Evolutionary conservation across 129 eudicot species (phyloP), one percentile per base, ranked within the genome.

Genomic region (Glebionis coronaria): DNA sequence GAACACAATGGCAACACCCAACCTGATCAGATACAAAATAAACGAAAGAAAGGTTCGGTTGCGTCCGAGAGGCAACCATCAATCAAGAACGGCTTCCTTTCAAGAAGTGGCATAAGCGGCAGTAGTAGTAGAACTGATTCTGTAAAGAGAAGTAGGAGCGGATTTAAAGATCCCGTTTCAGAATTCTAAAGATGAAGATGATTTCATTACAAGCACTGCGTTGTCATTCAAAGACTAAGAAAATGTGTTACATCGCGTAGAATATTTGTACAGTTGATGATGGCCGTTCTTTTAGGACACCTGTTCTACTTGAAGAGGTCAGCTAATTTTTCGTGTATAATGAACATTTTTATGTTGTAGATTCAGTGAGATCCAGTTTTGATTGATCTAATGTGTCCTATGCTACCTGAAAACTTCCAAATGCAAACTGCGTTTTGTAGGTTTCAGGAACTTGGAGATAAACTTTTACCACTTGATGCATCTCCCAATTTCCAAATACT

Each of bases 91-190:
- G 10, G 42, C 1, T 35, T 2, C 42, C 42, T 35, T 35, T 23
- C 12, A 46, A 25, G 18, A 56, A 44, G 55, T 69, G 74, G 56
- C 45, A 69, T n/a, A n/a, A 55, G 77, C 71, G 67, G 83, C 83
- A 74, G n/a, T n/a, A n/a, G n/a, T 70, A 85, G 69, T 52, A 88
- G 89, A 71, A 8, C 64, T 14, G 95, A 88, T 72, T 80, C 98
- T 47, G 59, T 16, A 1, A 93, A 88, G 77, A 93, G 85, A 67
- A 80, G 96, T 72, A 80, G 91, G 77, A 73, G 61, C 20, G 46
- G 72, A 2, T 14, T 49, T 56, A 61, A 52, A 38, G 58, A 72
- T 38, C 44, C n/a, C 80, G 15, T 67, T 58, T 14, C 77, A 63
- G 31, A 65, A 46, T 63, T 44, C 61, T 23, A 67, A 46, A 42